Conservation (phyloP, 2,329 filamentous ascomycete species). For the Ophiostoma novo-ulmi region DNA sequence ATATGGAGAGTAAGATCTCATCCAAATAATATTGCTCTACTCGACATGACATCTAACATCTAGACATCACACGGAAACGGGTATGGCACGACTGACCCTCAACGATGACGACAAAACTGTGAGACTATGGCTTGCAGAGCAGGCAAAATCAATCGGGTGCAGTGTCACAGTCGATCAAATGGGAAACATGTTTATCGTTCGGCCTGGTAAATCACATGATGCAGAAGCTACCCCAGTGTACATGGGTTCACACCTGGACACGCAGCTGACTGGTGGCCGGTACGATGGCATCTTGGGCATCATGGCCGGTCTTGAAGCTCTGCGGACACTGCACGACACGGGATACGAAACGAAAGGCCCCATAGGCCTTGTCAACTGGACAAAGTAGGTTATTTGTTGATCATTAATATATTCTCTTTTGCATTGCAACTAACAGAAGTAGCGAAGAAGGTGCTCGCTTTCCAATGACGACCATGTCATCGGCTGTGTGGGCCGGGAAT, state of each 20-base stretch:
- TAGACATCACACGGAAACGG: conserved; percentile 49
- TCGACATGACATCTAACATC: neutral
- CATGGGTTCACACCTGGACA: conserved; percentile 65
- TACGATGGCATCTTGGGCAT: conserved; percentile 78
- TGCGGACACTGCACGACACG: conserved; percentile 63
- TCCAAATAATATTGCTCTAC: neutral
- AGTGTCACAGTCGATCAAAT: conserved; percentile 65
- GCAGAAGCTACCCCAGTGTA: conserved; percentile 54
- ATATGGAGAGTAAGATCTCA: conserved; percentile 23
- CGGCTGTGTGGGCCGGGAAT: conserved; percentile 68
- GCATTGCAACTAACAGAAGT: neutral
- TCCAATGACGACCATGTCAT: conserved; percentile 66
- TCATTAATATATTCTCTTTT: neutral
- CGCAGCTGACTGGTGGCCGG: conserved; percentile 58
- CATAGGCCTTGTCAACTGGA: conserved; percentile 74
- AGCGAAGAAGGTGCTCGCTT: conserved; percentile 79
- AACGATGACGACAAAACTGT: conserved; percentile 66
- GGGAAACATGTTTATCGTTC: conserved; percentile 74
- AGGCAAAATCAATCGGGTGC: conserved; percentile 59
- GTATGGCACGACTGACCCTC: conserved; percentile 70
- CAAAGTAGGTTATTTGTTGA: conserved; percentile 46
- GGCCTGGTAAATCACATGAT: conserved; percentile 60
- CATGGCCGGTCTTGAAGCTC: conserved; percentile 65
- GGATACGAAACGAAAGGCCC: conserved; percentile 63
- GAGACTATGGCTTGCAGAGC: conserved; percentile 70